Percentiles rank a stretch among this genome's conserved stretches.
These are phyloP conservation scores for Eimeria maxima DNA, from an alignment of 169 alveolate species.

Conservation along the genomic window DNA sequence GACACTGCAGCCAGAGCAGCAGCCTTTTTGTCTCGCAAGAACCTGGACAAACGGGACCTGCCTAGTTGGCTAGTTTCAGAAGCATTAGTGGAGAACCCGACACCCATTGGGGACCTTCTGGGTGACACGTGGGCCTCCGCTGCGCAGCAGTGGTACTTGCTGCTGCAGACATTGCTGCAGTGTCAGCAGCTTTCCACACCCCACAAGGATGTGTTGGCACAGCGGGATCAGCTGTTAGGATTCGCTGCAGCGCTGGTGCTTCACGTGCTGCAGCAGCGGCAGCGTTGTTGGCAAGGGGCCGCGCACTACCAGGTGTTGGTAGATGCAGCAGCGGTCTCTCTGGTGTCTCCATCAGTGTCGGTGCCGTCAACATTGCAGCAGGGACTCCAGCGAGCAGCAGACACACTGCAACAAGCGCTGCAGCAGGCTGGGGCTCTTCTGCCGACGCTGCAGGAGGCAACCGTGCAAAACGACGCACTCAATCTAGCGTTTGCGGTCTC, in stretches of 20 bases:
- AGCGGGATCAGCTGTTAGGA: conserved; percentile 64
- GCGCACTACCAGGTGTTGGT: conserved; percentile 41
- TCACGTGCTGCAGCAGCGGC: conserved; percentile 80
- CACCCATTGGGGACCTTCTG: conserved; percentile 36
- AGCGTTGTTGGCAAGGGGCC: conserved; percentile 81
- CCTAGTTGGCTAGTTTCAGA: neutral
- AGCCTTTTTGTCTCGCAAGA: neutral
- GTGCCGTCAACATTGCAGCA: conserved; percentile 25
- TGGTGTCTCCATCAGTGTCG: conserved; percentile 30
- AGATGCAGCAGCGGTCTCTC: conserved; percentile 45
- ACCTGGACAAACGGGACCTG: neutral
- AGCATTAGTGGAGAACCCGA: neutral
- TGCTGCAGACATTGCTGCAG: conserved; percentile 77
- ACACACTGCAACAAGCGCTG: conserved; percentile 60
- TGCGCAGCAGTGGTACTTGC: conserved; percentile 79
- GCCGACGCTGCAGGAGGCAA: conserved; percentile 53
- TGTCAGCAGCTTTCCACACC: conserved; percentile 33
- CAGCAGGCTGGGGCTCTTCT: conserved; percentile 55
- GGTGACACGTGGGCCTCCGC: conserved; percentile 76
- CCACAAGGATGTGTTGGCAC: conserved; percentile 67
- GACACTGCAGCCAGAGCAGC: conserved; percentile 65
- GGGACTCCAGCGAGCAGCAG: conserved; percentile 50
- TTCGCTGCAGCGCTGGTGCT: conserved; percentile 73
- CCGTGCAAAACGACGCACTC: conserved; percentile 57
- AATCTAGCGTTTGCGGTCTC: neutral